Evolutionary conservation across 805 yeast genomes (phyloP).

Genomic region (Novakomyces olei): DNA sequence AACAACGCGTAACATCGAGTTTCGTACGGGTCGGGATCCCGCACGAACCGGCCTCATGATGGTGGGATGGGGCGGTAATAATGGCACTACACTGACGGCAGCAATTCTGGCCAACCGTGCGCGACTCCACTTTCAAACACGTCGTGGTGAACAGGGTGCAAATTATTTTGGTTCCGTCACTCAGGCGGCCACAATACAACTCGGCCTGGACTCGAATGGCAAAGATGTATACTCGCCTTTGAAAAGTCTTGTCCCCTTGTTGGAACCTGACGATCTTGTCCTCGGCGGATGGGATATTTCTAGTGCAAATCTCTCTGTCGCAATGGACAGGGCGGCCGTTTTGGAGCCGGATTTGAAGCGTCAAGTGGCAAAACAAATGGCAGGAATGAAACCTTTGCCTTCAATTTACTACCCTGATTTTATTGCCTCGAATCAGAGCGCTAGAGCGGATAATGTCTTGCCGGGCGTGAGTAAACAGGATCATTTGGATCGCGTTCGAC

Average conservation of each 20-base stretch:
- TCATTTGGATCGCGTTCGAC: conserved; percentile 69
- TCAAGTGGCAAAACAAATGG: conserved; percentile 43
- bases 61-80: conserved; percentile 92
- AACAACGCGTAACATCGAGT: conserved; percentile 49
- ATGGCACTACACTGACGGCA: conserved; percentile 77
- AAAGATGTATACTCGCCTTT: conserved; percentile 83
- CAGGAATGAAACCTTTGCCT: conserved; percentile 44
- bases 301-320: conserved; percentile 42
- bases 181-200: conserved; percentile 71
- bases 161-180: conserved; percentile 90
- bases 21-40: conserved; percentile 57
- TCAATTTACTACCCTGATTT: conserved; percentile 89
- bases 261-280: conserved; percentile 71
- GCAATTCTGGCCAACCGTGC: conserved; percentile 70
- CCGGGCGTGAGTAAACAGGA: conserved; percentile 60
- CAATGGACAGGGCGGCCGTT: conserved; percentile 70
- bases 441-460: conserved; percentile 71
- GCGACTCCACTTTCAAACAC: conserved; percentile 55
- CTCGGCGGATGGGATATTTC: conserved; percentile 92
- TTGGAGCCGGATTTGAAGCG: conserved; percentile 67
- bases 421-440: conserved; percentile 84
- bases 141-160: conserved; percentile 51
- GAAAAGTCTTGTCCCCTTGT: conserved; percentile 70
- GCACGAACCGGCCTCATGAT: conserved; percentile 68
- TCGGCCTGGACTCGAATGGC: conserved; percentile 66